Evolutionary conservation across 106 monocot species (phyloP), one percentile per base, ranked within the genome.

Genomic region (Amphibolis antarctica): DNA sequence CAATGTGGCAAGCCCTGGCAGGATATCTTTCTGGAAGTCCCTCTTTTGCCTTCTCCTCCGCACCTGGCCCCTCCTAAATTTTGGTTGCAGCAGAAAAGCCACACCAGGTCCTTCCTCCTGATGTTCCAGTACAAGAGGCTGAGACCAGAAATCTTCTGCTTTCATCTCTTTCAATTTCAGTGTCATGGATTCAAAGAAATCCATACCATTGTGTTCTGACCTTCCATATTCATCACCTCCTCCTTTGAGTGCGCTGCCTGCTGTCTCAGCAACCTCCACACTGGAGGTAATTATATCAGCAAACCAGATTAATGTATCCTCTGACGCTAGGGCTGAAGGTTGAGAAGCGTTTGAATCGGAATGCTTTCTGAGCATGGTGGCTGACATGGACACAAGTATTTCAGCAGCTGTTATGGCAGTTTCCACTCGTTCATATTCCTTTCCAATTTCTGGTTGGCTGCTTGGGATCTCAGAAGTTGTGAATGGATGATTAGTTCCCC

Each of bases 21-120:
- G 74, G 36, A 74, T 62, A 42, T 74, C 79, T 67, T 71, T 80
- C 75, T 75, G 79, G 43, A 80, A 80, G 60, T 80, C 70, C 46
- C 61, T 65, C 23, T 42, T 64, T 48, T 71, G 77, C 21, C 78
- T 51, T 42, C 78, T 50, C 68, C 59, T 73, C 67, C 67, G 66
- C 3, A 59, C 72, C 30, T 68, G 72, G 42, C 79, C 66, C 61
- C 62, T 65, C 42, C 57, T 73, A 28, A 60, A 20, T 65, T 53
- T 79, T 13, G 58, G 58, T 28, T 66, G 51, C 36, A 70, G 60
- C 23, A 66, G 44, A 15, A 81, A 72, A 27, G 74, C 55, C n/a
- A 52, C 25, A 19, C 27, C 51, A 15, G 36, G 15, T 21, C 55
- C 73, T 22, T 66, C 77, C 3, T 84, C 71, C 22, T 58, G 15